Base-by-base conservation (phyloP, 2,329 filamentous ascomycete genomes). In the Plectosphaerella cucumerina region DNA sequence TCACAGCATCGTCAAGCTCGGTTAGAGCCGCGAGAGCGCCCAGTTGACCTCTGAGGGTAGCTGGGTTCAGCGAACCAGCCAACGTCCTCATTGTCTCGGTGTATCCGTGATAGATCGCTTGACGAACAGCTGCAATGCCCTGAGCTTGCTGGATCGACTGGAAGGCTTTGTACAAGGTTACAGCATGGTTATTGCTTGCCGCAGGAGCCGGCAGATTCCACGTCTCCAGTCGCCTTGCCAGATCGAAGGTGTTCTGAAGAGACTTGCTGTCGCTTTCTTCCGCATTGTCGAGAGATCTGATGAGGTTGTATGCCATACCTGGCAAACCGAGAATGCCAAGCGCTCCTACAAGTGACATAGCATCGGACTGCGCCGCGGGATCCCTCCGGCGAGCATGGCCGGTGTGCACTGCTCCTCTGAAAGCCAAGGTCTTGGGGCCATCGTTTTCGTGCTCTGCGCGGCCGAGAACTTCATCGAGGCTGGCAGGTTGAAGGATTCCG, bases 341-440 rank as follows among this genome's bases (percentile, higher is more conserved):
- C 3, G 90, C 89, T 52, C 84, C 85, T 2, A 96, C 79, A 11
- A 96, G 75, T 6, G 85, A 87, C 52, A 85, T 76, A 1, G 81
- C 80, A 63, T 92, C 89, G 2, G 73, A 58, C 10, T 76, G 68
- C 3, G 82, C 78, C 5, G 75, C 70, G 21, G 76, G 68, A 51
- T 86, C 78, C 18, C 76, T 71, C 23, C 77, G 75, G 26, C 86
- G 83, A 59, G 97, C 80, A 54, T 93, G 85, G 58, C 87, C 93
- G 65, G 99, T 93, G 59, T 95, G 90, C 58, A 92, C 87, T 34
- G 94, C 94, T 31, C 92, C 90, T 52, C 93, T 86, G 60, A 97
- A 96, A 21, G 94, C 86, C 17, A 99, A 78, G 56, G 89, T 93
- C 63, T 95, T 96, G 47, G 85, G 76, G 0, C 92, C 92, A 59